These are phyloP conservation scores for Aulographum hederae DNA, from an alignment of 2,329 filamentous ascomycete genomes.

Conservation along the genomic window DNA sequence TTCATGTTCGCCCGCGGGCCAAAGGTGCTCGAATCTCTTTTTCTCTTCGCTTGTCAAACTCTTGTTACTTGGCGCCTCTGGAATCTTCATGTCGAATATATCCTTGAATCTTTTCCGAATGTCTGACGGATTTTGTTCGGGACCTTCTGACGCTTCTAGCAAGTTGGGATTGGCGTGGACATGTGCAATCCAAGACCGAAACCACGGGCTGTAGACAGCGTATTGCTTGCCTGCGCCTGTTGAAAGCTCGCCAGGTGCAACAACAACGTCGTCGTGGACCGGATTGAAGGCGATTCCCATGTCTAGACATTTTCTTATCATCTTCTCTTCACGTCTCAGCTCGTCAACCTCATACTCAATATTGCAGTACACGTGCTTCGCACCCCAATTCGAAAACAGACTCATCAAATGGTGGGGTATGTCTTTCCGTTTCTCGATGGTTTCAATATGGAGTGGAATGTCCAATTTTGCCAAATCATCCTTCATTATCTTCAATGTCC, in stretches of 20 bases:
- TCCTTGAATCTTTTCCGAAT: constrained; percentile 17
- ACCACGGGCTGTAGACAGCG: constrained; percentile 74
- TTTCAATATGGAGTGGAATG: constrained; percentile 64
- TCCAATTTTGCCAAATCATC: constrained; percentile 48
- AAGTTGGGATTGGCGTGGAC: constrained; percentile 51
- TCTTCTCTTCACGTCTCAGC: constrained; percentile 52
- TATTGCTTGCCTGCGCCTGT: constrained; percentile 62
- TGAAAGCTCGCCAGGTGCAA: constrained; percentile 50
- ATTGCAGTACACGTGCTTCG: constrained; percentile 61
- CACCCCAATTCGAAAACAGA: constrained; percentile 53
- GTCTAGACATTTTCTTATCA: constrained; percentile 43
- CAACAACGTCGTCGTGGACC: constrained; percentile 67
- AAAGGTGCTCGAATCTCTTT: constrained; percentile 38
- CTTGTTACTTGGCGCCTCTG: constrained; percentile 45
- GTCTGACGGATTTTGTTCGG: neutral
- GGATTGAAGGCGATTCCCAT: constrained; percentile 51
- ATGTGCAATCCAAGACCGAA: constrained; percentile 53
- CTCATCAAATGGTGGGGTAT: constrained; percentile 44
- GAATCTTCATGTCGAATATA: constrained; percentile 44
- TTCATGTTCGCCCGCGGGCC: constrained; percentile 61
- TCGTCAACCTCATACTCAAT: constrained; percentile 90
- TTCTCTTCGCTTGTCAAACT: constrained; percentile 38
- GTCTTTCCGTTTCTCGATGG: constrained; percentile 43
- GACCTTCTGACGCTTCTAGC: constrained; percentile 20
- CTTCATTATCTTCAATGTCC: constrained; percentile 48